Conservation (phyloP, 768 basidiomycete species). For the Stropharia rugosoannulata region DNA sequence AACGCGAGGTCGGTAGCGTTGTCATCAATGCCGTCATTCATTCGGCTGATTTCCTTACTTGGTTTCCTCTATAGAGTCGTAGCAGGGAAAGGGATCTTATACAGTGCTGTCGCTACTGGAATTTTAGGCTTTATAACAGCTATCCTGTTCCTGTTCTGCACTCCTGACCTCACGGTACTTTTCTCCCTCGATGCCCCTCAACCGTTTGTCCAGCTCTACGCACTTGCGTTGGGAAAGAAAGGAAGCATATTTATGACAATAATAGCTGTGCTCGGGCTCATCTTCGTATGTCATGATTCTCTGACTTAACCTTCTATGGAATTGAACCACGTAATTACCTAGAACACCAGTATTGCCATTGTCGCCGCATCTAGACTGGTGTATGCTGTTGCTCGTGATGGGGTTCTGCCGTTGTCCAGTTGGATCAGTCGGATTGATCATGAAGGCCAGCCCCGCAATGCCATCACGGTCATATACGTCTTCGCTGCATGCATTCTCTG, state of each 20-base stretch:
- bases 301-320: not conserved
- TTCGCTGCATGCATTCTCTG: slow-evolving; percentile 78
- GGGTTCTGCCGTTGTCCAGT: slow-evolving; percentile 76
- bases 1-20: slow-evolving; percentile 56
- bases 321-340: not conserved
- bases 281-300: slow-evolving; percentile 55
- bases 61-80: slow-evolving; percentile 46
- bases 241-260: slow-evolving; percentile 86
- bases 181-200: slow-evolving; percentile 83
- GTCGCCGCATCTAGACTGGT: slow-evolving; percentile 88
- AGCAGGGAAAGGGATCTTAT: slow-evolving; percentile 82
- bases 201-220: slow-evolving; percentile 89
- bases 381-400: slow-evolving; percentile 93
- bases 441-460: slow-evolving; percentile 76
- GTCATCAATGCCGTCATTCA: not conserved
- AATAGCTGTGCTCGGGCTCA: slow-evolving; percentile 81
- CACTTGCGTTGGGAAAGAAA: slow-evolving; percentile 76
- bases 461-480: slow-evolving; percentile 83
- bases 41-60: not conserved
- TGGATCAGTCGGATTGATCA: slow-evolving; percentile 81
- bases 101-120: slow-evolving; percentile 75
- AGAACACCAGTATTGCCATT: slow-evolving; percentile 87
- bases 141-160: slow-evolving; percentile 84
- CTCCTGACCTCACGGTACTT: slow-evolving; percentile 72
- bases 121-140: slow-evolving; percentile 75